Evolutionary conservation across 2,329 filamentous ascomycete genomes (phyloP).

Genomic region (Hymenoscyphus fructigenus): DNA sequence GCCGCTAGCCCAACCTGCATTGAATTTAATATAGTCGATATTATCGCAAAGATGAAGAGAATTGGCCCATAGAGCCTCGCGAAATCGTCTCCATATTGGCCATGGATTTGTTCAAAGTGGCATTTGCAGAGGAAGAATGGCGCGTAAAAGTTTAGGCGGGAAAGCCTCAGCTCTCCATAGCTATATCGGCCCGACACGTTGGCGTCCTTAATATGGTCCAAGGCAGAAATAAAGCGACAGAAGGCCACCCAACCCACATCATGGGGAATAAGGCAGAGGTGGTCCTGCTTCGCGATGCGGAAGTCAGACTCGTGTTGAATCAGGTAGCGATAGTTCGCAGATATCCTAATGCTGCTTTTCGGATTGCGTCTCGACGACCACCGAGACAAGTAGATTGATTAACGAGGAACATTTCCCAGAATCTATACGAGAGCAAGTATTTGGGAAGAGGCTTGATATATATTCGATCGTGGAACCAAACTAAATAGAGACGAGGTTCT

Average conservation of each 20-base stretch:
- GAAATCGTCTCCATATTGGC: constrained; percentile 17
- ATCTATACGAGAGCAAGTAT: constrained; percentile 31
- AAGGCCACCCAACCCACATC: constrained; percentile 3
- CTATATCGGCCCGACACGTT: constrained; percentile 32
- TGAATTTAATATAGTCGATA: constrained; percentile 10
- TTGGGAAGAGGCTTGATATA: constrained; percentile 18
- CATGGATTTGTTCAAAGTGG: constrained; percentile 8
- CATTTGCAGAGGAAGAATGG: constrained; percentile 11
- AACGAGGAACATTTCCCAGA: constrained; percentile 31
- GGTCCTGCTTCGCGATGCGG: constrained; percentile 31
- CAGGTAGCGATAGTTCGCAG: constrained; percentile 36
- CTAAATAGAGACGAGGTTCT: constrained; percentile 37
- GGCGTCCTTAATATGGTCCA: constrained; percentile 18
- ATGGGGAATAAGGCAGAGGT: constrained; percentile 21
- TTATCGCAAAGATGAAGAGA: constrained; percentile 11
- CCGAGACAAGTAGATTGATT: not conserved
- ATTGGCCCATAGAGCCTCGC: constrained; percentile 13
- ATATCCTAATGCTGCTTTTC: constrained; percentile 31
- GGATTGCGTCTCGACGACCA: not conserved
- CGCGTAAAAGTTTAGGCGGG: constrained; percentile 19
- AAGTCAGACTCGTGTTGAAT: constrained; percentile 39
- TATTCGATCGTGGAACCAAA: constrained; percentile 34
- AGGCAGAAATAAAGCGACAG: constrained; percentile 18
- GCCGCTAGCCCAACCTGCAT: constrained; percentile 16
- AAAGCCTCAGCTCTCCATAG: constrained; percentile 38